Evolutionary conservation across 768 basidiomycete genomes (phyloP).

Genomic region (Asterophora parasitica): DNA sequence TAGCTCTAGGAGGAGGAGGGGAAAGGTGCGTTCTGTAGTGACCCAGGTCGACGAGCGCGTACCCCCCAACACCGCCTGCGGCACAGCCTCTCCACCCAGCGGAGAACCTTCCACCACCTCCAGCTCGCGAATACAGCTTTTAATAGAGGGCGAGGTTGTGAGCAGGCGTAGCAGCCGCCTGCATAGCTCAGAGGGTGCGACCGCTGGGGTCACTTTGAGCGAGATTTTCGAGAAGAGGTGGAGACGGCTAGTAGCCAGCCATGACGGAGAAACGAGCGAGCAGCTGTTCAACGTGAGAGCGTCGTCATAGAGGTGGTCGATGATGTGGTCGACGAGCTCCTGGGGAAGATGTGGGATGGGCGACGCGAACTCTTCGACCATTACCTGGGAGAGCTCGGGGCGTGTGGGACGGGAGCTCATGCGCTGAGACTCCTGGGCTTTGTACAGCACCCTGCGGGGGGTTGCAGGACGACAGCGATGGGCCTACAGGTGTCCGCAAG

Average conservation of each 20-base stretch:
- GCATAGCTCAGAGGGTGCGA: conserved; percentile 27
- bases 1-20: conserved; percentile 30
- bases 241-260: conserved; percentile 34
- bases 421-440: conserved; percentile 12
- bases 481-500: conserved; percentile 9
- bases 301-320: conserved; percentile 40
- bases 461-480: conserved; percentile 3
- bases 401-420: conserved; percentile 6
- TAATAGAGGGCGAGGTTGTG: conserved; percentile 27
- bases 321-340: conserved; percentile 43
- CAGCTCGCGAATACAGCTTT: conserved; percentile 30
- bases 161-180: conserved; percentile 31
- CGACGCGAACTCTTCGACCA: conserved; percentile 8
- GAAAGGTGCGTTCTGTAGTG: conserved; percentile 32
- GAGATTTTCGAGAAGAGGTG: conserved; percentile 37
- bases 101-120: conserved; percentile 37
- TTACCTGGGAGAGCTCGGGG: conserved; percentile 7
- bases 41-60: conserved; percentile 33
- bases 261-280: conserved; percentile 33
- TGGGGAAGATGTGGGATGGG: conserved; percentile 31
- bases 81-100: conserved; percentile 20
- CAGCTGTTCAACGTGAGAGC: conserved; percentile 26
- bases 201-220: conserved; percentile 23
- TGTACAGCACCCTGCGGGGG: conserved; percentile 13
- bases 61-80: conserved; percentile 19